phyloP scores from a whole-genome alignment of 352 stramenopile species.

The Globisporangium canariense region DNA sequence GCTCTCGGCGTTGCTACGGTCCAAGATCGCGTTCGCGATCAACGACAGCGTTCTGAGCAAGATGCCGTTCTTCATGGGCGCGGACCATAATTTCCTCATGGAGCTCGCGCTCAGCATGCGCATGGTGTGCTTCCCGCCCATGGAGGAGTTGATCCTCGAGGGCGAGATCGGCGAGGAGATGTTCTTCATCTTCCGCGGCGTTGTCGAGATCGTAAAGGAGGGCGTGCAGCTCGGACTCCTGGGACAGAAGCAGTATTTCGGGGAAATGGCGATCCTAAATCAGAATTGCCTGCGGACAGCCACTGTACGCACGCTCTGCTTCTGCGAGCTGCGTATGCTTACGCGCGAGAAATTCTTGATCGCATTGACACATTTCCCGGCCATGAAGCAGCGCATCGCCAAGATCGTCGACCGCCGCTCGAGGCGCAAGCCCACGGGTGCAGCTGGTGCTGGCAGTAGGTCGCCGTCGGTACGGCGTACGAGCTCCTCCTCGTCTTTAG shows the following conservation, averaged over 20 bases:
- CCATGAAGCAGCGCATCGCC: conserved; percentile 70
- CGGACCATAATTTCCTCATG: conserved; percentile 76
- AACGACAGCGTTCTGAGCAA: conserved; percentile 78
- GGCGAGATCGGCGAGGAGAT: conserved; percentile 70
- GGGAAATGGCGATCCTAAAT: conserved; percentile 73
- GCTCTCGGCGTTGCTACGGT: conserved; percentile 63
- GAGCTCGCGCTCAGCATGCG: conserved; percentile 76
- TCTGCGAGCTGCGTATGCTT: conserved; percentile 69
- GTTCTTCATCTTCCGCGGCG: conserved; percentile 73
- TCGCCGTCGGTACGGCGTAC: conserved; percentile 1
- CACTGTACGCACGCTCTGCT: conserved; percentile 67
- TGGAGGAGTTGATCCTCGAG: conserved; percentile 63
- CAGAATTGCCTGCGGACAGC: conserved; percentile 51
- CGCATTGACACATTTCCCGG: conserved; percentile 39
- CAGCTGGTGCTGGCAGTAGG: conserved; percentile 4
- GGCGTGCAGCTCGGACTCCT: conserved; percentile 49
- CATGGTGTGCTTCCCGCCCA: conserved; percentile 67
- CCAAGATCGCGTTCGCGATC: conserved; percentile 74
- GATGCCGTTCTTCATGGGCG: conserved; percentile 72
- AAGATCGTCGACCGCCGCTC: conserved; percentile 68
- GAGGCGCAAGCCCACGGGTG: conserved; percentile 30
- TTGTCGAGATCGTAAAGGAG: conserved; percentile 53
- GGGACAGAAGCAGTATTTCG: conserved; percentile 76
- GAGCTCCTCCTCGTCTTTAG: conserved; percentile 39
- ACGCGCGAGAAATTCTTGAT: conserved; percentile 60